Conservation (phyloP, 176 grass and related monocot species). For the Areca catechu region DNA sequence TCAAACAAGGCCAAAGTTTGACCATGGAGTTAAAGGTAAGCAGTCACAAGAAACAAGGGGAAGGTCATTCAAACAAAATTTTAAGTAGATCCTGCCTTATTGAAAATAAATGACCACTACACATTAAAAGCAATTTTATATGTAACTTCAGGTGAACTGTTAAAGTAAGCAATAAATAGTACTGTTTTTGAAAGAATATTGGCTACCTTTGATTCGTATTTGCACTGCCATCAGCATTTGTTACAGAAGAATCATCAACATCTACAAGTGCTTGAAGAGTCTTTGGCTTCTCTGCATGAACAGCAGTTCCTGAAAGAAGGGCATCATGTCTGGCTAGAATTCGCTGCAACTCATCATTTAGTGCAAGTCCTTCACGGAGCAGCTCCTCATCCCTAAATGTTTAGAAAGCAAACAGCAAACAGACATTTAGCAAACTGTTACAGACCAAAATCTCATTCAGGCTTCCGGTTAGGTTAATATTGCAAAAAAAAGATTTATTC, state of each 20-base stretch:
- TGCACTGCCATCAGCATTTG: neutral
- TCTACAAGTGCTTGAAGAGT: slow-evolving; percentile 90
- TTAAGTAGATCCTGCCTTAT: too few species aligned
- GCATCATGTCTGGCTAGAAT: slow-evolving; percentile 87
- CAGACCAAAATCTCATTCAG: slow-evolving; percentile 4
- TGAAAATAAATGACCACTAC: too few species aligned
- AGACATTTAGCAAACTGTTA: neutral
- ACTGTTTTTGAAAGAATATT: too few species aligned
- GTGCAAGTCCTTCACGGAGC: slow-evolving; percentile 73
- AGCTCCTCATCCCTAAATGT: slow-evolving; percentile 79
- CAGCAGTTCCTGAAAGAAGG: slow-evolving; percentile 78
- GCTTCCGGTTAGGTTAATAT: too few species aligned
- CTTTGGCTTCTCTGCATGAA: slow-evolving; percentile 71
- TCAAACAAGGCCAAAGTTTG: too few species aligned
- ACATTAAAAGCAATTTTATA: too few species aligned
- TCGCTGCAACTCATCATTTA: slow-evolving; percentile 96
- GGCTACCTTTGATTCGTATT: slow-evolving; percentile 47
- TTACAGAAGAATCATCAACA: slow-evolving; percentile 40
- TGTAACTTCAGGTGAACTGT: too few species aligned
- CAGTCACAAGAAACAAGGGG: too few species aligned
- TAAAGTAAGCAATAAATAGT: too few species aligned
- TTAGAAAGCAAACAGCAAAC: neutral
- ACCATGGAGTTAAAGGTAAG: too few species aligned
- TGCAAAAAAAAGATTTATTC: too few species aligned
- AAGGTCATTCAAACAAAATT: too few species aligned